Base-by-base conservation (phyloP, 176 grass and related monocot genomes). In the Ananas comosus region DNA sequence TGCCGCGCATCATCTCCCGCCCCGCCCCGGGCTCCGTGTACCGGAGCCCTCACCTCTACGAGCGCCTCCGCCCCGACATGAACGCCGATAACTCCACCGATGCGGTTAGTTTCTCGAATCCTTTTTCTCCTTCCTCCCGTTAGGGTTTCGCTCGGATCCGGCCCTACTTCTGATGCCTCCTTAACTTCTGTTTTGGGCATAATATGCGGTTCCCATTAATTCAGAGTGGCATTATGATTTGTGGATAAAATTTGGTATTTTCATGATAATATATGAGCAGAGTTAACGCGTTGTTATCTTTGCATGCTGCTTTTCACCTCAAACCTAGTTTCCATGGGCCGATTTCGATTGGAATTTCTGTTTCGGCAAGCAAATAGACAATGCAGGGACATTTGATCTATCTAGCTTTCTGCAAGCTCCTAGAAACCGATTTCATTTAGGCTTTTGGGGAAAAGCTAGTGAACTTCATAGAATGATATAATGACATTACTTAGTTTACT, bases 21-120 rank as follows among this genome's bases (percentile, higher is more conserved):
- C 78, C 95, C 0, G 69, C 82, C 0, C 87, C 82, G 1, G 94
- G 95, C 1, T 99, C 95, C 5, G 9, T 99, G 64, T 94, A 99
- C 84, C 86, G 82, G 69, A 93, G 90, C 71, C 95, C 95, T 22
- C 85, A 87, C 78, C 87, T 99, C 42, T 99, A 91, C 82, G 74
- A 76, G 52, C 84, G 84, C 27, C 73, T 99, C 51, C 90, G 83
- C 33, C 61, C 67, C 18, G 90, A 91, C 22, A 99, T 94, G 95
- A 80, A 99, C 69, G 74, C 95, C 1, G 95, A 99, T 79, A 93
- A 93, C 80, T 74, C 95, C 13, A 88, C 90, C n/a, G 95, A 91
- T 51, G 89, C 82, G 71, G 95, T 93, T 63, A 74, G 81, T 76
- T 5, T 61, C 56, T 61, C 10, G 56, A 61, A 61, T 61, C 56